Evolutionary conservation across 2,329 filamentous ascomycete genomes (phyloP).

Genomic region (Emericellopsis cladophorae): DNA sequence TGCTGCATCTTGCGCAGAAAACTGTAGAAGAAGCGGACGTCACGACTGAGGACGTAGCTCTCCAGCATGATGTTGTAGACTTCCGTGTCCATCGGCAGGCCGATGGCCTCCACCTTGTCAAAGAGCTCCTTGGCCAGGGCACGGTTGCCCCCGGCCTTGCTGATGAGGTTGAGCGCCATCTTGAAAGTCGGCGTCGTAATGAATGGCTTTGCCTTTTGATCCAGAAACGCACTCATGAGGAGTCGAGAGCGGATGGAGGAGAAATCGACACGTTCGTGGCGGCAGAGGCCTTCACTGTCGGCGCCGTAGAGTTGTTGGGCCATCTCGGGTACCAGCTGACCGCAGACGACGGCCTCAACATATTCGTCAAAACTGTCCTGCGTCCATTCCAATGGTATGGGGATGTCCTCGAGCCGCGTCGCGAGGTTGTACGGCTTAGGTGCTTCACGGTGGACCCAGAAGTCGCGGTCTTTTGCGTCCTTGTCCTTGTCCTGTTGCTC

Average conservation of each 20-base stretch:
- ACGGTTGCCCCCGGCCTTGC: conserved; percentile 18
- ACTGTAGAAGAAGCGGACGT: conserved; percentile 26
- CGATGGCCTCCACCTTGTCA: conserved; percentile 18
- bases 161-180: conserved; percentile 29
- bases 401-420: conserved; percentile 23
- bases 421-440: conserved; percentile 8
- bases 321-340: conserved; percentile 18
- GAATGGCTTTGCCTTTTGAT: conserved; percentile 16
- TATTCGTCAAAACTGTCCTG: conserved; percentile 26
- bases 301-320: conserved; percentile 12
- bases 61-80: conserved; percentile 35
- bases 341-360: conserved; percentile 25
- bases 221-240: conserved; percentile 24
- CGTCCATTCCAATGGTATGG: conserved; percentile 27
- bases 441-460: conserved; percentile 1
- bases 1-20: conserved; percentile 26
- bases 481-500: not conserved
- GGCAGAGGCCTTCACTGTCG: not conserved
- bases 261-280: conserved; percentile 15
- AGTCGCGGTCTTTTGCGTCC: conserved; percentile 2
- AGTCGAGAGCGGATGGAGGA: conserved; percentile 23
- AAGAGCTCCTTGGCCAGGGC: conserved; percentile 22
- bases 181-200: conserved; percentile 28
- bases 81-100: conserved; percentile 29
- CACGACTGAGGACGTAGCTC: conserved; percentile 22